Evolutionary conservation across 2,329 filamentous ascomycete genomes (phyloP).

Genomic region (Epichloe coenophiala): DNA sequence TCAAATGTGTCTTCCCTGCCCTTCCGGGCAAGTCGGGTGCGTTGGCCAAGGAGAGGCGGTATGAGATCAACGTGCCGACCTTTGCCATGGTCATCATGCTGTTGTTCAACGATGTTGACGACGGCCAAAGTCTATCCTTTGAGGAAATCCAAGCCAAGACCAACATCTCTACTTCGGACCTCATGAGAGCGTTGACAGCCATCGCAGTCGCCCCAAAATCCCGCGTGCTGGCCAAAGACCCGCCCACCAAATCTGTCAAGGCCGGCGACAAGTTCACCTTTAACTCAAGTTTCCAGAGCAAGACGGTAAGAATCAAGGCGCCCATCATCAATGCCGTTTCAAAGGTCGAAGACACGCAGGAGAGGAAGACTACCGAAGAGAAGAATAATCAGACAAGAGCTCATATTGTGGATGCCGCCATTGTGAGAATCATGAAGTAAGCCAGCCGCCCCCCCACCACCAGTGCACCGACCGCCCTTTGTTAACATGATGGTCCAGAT

Average conservation of each 20-base stretch:
- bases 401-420: conserved; percentile 60
- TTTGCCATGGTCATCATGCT: conserved; percentile 84
- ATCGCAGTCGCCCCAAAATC: conserved; percentile 75
- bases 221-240: conserved; percentile 66
- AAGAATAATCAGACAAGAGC: conserved; percentile 61
- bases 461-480: background rate
- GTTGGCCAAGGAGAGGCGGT: conserved; percentile 52
- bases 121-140: conserved; percentile 37
- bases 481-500: conserved; percentile 29
- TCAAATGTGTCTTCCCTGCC: conserved; percentile 65
- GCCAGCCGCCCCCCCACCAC: conserved; percentile 16
- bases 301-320: conserved; percentile 77
- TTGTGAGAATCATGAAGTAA: conserved; percentile 79
- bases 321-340: conserved; percentile 70
- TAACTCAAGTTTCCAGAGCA: conserved; percentile 70
- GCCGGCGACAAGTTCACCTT: conserved; percentile 66
- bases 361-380: conserved; percentile 58
- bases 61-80: conserved; percentile 86
- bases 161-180: conserved; percentile 60
- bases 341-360: conserved; percentile 65
- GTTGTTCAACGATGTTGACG: conserved; percentile 69
- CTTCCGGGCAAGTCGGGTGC: conserved; percentile 53
- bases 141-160: conserved; percentile 77
- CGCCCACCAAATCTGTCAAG: conserved; percentile 65
- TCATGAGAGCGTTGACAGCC: conserved; percentile 67